A percentile compares a stretch with the other conserved stretches of the same genome.
phyloP scores from a whole-genome alignment of 2,329 filamentous ascomycete genomes.

The Diaporthe ilicicola region DNA sequence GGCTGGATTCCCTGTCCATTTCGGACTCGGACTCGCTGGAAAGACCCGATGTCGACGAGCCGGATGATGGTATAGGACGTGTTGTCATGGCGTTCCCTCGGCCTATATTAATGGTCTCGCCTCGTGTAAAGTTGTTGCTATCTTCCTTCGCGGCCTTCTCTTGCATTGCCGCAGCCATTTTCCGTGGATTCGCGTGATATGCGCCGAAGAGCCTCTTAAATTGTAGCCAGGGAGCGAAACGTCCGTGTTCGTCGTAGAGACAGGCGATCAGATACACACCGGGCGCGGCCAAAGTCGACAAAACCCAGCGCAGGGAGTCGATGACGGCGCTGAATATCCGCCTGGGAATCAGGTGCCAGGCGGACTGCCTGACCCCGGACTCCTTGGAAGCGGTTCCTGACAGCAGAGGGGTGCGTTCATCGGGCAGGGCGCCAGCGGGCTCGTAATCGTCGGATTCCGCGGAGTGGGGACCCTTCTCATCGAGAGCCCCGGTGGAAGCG shows the following conservation, averaged over 20 bases:
- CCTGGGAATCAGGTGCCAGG: slow-evolving; percentile 69
- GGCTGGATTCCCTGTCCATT: slow-evolving; percentile 43
- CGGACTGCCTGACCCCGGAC: slow-evolving; percentile 48
- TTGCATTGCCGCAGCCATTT: slow-evolving; percentile 55
- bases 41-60: slow-evolving; percentile 69
- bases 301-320: slow-evolving; percentile 78
- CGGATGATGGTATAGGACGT: slow-evolving; percentile 48
- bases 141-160: slow-evolving; percentile 43
- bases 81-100: slow-evolving; percentile 35
- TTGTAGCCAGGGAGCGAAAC: slow-evolving; percentile 80
- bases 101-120: slow-evolving; percentile 36
- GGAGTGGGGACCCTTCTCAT: slow-evolving; percentile 45
- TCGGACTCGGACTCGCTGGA: slow-evolving; percentile 79
- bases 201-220: slow-evolving; percentile 70
- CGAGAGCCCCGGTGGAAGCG: slow-evolving; percentile 37
- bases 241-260: slow-evolving; percentile 82
- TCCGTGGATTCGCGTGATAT: slow-evolving; percentile 53
- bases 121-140: slow-evolving; percentile 39
- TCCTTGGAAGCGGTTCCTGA: slow-evolving; percentile 45
- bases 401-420: slow-evolving; percentile 78
- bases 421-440: slow-evolving; percentile 43
- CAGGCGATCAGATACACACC: slow-evolving; percentile 83
- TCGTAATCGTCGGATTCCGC: slow-evolving; percentile 47
- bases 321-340: slow-evolving; percentile 77
- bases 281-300: slow-evolving; percentile 81